phyloP scores from a whole-genome alignment of 1,284 basidiomycete species.

The Sparassis latifolia region DNA sequence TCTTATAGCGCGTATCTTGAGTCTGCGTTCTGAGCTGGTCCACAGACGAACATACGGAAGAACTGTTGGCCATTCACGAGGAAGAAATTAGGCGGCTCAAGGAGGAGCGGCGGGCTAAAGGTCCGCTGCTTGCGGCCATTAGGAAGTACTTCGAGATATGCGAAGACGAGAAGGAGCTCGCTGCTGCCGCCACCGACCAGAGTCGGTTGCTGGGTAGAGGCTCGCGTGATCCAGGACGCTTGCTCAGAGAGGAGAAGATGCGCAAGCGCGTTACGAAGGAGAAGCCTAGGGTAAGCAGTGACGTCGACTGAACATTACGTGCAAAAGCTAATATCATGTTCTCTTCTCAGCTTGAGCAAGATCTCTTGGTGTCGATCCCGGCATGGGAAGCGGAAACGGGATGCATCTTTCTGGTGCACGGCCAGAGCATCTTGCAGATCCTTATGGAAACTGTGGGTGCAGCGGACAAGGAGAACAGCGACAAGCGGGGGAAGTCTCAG shows the following conservation, averaged over 20 bases:
- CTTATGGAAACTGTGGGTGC: conserved; percentile 64
- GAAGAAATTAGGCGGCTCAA: conserved; percentile 78
- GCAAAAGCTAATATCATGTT: background rate
- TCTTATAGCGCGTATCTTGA: conserved; percentile 1
- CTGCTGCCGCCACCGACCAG: conserved; percentile 74
- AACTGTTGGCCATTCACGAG: conserved; percentile 84
- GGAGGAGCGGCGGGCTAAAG: conserved; percentile 75
- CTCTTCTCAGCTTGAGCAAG: conserved; percentile 71
- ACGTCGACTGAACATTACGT: background rate
- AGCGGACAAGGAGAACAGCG: conserved; percentile 71
- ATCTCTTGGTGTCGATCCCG: conserved; percentile 76
- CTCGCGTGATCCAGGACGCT: conserved; percentile 67
- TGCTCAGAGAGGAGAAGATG: conserved; percentile 96
- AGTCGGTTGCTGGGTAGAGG: conserved; percentile 72
- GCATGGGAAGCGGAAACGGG: conserved; percentile 83
- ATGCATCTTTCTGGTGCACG: conserved; percentile 80
- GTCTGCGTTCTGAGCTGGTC: background rate
- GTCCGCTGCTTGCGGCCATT: conserved; percentile 70
- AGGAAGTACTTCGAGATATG: conserved; percentile 91
- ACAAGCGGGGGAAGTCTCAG: conserved; percentile 32
- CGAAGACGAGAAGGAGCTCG: conserved; percentile 84
- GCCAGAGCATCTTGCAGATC: conserved; percentile 76
- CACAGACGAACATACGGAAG: conserved; percentile 81
- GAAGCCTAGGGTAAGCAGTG: conserved; percentile 79
- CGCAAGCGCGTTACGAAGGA: conserved; percentile 91